These are phyloP conservation scores for Fusarium continuum DNA, from an alignment of 2,329 filamentous ascomycete genomes.

Conservation along the genomic window DNA sequence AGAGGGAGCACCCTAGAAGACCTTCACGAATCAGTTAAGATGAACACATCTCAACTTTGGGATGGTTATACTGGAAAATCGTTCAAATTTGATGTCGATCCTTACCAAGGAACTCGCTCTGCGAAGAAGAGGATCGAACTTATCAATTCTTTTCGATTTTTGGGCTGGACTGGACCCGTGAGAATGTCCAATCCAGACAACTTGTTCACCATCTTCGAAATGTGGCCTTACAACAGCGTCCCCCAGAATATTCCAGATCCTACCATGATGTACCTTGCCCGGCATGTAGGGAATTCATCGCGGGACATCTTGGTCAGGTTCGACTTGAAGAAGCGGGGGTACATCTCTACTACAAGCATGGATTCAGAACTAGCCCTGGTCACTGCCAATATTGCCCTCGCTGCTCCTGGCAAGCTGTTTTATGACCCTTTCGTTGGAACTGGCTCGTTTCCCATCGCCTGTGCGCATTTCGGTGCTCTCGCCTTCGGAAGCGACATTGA, in stretches of 20 bases:
- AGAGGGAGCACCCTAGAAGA: constrained; percentile 70
- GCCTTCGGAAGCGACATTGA: constrained; percentile 93
- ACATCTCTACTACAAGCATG: constrained; percentile 98
- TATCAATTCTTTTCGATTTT: constrained; percentile 83
- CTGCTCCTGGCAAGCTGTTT: constrained; percentile 82
- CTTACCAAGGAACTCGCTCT: constrained; percentile 78
- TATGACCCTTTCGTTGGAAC: constrained; percentile 98
- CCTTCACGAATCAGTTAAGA: constrained; percentile 72
- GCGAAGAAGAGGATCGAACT: constrained; percentile 72
- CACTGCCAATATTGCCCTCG: constrained; percentile 89
- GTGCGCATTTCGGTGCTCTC: constrained; percentile 86
- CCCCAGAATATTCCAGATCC: constrained; percentile 62
- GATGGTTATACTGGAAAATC: constrained; percentile 67
- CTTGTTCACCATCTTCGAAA: constrained; percentile 83
- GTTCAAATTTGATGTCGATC: constrained; percentile 87
- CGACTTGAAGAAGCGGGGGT: constrained; percentile 90
- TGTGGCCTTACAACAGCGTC: constrained; percentile 70
- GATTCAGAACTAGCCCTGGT: constrained; percentile 91
- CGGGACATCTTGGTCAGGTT: constrained; percentile 76
- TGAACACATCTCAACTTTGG: constrained; percentile 72
- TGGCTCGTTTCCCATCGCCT: constrained; percentile 89
- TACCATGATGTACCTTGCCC: constrained; percentile 73
- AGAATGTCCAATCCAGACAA: constrained; percentile 77
- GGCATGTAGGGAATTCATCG: constrained; percentile 72
- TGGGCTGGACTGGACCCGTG: constrained; percentile 82